Evolutionary conservation across 2,329 filamentous ascomycete species (phyloP).

Genomic region (Trichoderma sp.): DNA sequence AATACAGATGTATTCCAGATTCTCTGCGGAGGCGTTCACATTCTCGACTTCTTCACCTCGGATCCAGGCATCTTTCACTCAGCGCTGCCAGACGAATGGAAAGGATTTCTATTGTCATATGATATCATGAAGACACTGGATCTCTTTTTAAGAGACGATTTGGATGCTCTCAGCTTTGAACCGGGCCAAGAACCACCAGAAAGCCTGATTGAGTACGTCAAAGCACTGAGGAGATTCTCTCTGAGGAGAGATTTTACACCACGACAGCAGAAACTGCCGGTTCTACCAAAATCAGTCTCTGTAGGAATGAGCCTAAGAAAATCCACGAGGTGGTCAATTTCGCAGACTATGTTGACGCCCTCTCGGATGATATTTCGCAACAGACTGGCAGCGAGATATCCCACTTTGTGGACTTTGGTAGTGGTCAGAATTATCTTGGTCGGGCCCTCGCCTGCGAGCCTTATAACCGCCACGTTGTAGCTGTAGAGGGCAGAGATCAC

Average conservation of each 20-base stretch:
- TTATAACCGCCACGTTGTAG: constrained; percentile 83
- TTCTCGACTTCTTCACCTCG: constrained; percentile 91
- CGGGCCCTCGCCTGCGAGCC: constrained; percentile 80
- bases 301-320: constrained; percentile 96
- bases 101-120: constrained; percentile 68
- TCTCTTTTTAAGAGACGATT: constrained; percentile 74
- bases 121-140: constrained; percentile 76
- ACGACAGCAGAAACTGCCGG: constrained; percentile 46
- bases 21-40: constrained; percentile 94
- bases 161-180: constrained; percentile 42
- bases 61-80: constrained; percentile 78
- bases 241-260: constrained; percentile 61
- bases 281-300: constrained; percentile 68
- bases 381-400: constrained; percentile 63
- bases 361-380: constrained; percentile 57
- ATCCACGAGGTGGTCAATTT: constrained; percentile 91
- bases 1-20: constrained; percentile 76
- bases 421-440: constrained; percentile 93
- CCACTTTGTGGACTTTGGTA: constrained; percentile 93
- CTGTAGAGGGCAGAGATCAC: constrained; percentile 81
- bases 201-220: constrained; percentile 70
- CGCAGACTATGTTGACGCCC: constrained; percentile 72
- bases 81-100: constrained; percentile 78
- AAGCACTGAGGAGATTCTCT: constrained; percentile 65
- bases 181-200: constrained; percentile 41